Base-by-base conservation (phyloP, 2,329 filamentous ascomycete genomes). In the Diaporthe ilicicola region DNA sequence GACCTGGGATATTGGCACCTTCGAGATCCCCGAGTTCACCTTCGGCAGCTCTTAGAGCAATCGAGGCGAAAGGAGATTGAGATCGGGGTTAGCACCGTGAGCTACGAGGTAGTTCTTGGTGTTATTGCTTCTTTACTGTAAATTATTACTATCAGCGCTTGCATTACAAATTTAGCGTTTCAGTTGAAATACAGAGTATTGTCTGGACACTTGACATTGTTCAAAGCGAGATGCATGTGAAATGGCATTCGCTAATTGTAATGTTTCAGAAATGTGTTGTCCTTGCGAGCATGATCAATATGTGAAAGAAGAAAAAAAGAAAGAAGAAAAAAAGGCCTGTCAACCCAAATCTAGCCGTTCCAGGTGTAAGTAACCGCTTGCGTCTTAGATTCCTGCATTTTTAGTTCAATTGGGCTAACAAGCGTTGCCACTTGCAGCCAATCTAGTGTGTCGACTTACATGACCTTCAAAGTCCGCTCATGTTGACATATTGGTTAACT, bases 1-100 rank as follows among this genome's bases (percentile, higher is more conserved):
- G 6, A 73, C 71, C 53, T 73, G 71, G 71, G 66, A 68, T 27
- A 70, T 71, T 34, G 69, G 69, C 46, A 73, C 71, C 15, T 71
- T 73, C 61, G n/a, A 59, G 50, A 73, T 73, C 53, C 71, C 71
- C n/a, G 59, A 50, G 10, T 73, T 39, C 27, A 46, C 29, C 53
- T 73, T 71, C 59, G 48, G 54, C 59, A 39, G 54, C 64, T 42
- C 53, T 2, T 64, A 64, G 32, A 34, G 32, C n/a, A n/a, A 50
- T 29, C 19, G 56, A 32, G n/a, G n/a, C n/a, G n/a, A n/a, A n/a
- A n/a, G 19, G 42, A 42, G n/a, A 19, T 37, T 34, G 32, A 19
- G n/a, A 42, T 2, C 19, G 10, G 59, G 7, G 48, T n/a, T 37
- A 8, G 24, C 12, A 37, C 17, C 4, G 10, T 6, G 12, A n/a